phyloP scores from a whole-genome alignment of 305 asterid species.

The Fraxinus ornus region DNA sequence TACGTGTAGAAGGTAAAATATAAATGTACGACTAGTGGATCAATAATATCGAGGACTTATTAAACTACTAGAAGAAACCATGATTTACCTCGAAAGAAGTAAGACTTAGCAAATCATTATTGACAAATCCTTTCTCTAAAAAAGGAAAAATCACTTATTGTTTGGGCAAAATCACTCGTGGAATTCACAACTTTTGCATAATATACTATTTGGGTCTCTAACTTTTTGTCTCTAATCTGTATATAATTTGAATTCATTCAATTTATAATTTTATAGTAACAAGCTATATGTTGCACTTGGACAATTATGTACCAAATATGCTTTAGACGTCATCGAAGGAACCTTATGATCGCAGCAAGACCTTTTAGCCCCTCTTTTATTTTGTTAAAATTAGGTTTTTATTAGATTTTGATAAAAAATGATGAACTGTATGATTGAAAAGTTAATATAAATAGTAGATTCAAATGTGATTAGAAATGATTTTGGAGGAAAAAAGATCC shows the following conservation, averaged over 20 bases:
- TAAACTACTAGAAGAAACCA: neutral
- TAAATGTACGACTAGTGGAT: neutral
- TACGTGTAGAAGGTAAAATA: neutral
- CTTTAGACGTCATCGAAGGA: constrained; percentile 11
- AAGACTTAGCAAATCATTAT: constrained; percentile 24
- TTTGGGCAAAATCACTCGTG: neutral
- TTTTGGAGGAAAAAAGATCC: neutral
- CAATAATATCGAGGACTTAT: neutral
- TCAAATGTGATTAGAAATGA: neutral
- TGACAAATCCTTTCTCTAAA: constrained; percentile 24
- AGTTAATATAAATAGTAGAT: neutral
- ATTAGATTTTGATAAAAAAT: neutral
- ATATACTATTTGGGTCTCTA: neutral
- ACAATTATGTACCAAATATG: neutral
- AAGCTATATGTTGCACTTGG: neutral
- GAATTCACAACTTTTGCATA: neutral
- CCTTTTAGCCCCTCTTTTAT: neutral
- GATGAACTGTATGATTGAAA: neutral
- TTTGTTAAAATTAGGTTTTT: neutral
- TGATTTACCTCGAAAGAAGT: neutral
- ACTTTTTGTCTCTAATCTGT: neutral
- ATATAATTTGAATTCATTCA: neutral
- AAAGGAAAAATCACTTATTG: constrained; percentile 20
- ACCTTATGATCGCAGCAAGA: constrained; percentile 35
- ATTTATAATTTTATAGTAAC: neutral